Base-by-base conservation (phyloP, 768 basidiomycete species). In the Termitomyces sp. region DNA sequence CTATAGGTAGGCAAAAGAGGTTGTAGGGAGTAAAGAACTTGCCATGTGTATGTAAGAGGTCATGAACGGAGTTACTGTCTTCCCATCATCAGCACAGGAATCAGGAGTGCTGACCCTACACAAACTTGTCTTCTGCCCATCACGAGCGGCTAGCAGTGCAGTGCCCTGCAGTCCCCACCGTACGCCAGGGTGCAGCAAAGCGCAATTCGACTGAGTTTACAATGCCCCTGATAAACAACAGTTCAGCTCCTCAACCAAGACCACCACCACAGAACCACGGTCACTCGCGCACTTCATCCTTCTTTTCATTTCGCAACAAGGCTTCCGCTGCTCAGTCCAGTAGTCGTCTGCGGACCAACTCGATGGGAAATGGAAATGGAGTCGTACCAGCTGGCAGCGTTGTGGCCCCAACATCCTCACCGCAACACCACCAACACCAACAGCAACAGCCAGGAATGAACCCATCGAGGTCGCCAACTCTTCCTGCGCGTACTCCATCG, bases 221-320 rank as follows among this genome's bases (percentile, higher is more conserved):
- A 32, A 68, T 68, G 68, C 59, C 61, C 53, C 54, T 59, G 51
- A 57, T 56, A 32, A 58, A 58, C 30, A 55, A 58, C 53, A 62
- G 55, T 27, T 62, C 63, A 34, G 56, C 66, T 51, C 55, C 62
- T 43, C 64, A 64, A 58, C 57, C 42, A 55, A 55, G 62, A 60
- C 65, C 65, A 40, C 62, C 65, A 54, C 48, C 56, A 27, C 60
- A 65, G 50, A 55, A 59, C 40, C 65, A 63, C 57, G 49, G 61
- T 14, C 86, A 87, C 66, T 64, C 79, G 36, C 82, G 85, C 40
- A 77, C 84, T n/a, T 72, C 82, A 7, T 88, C 86, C 27, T 84
- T 86, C 75, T 88, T 88, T 69, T 81, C 84, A 18, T 85, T 87
- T 68, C 77, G 77, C 61, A 75, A 66, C 62, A 82, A 74, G 58